Evolutionary conservation across 176 grass and related monocot species (phyloP).

Genomic region (Olyra latifolia): DNA sequence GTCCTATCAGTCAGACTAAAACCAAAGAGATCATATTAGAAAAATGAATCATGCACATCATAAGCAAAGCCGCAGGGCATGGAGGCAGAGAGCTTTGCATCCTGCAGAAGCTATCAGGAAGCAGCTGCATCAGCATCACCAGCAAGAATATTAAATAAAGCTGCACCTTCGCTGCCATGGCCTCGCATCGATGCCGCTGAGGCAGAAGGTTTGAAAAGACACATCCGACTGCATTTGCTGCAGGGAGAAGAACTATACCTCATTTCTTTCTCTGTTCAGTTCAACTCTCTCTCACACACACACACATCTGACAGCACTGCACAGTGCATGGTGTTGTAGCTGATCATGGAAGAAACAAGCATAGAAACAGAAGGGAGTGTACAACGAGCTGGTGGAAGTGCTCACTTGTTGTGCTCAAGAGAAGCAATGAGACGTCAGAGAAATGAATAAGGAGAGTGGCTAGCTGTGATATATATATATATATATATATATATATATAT

Average conservation of each 20-base stretch:
- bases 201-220: constrained; percentile 49
- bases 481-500: not conserved
- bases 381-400: constrained; percentile 33
- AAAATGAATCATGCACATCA: too few species aligned
- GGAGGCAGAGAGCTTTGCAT: constrained; percentile 3
- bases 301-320: not conserved
- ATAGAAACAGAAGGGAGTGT: constrained; percentile 43
- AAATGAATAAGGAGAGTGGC: not conserved
- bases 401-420: constrained; percentile 23
- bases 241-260: constrained; percentile 11
- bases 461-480: too few species aligned
- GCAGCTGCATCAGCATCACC: constrained; percentile 3
- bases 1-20: too few species aligned
- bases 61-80: constrained; percentile 4
- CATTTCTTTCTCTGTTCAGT: not conserved
- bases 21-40: too few species aligned
- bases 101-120: constrained; percentile 11
- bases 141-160: constrained; percentile 33
- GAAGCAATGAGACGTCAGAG: constrained; percentile 10
- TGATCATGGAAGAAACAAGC: constrained; percentile 52
- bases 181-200: constrained; percentile 31
- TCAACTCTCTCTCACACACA: not conserved
- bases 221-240: constrained; percentile 25
- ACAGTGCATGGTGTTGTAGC: constrained; percentile 11
- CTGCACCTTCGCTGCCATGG: constrained; percentile 25